Percentiles rank a stretch among this genome's conserved stretches.
phyloP scores from a whole-genome alignment of 495 filamentous ascomycete genomes.

The Mycothermus thermophilus region DNA sequence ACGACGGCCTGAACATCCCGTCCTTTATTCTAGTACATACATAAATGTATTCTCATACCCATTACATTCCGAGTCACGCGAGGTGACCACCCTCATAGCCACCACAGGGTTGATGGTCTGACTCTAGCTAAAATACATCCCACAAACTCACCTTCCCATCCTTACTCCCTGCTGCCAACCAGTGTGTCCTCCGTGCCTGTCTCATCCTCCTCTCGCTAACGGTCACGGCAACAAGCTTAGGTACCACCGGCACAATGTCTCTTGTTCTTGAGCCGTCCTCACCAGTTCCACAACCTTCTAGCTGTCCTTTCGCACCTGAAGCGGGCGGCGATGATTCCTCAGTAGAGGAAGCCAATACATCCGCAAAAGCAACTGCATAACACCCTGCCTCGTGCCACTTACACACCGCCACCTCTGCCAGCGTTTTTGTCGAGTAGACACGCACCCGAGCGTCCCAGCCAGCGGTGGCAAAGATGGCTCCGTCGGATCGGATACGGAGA shows the following conservation, averaged over 20 bases:
- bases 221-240: conserved; percentile 23
- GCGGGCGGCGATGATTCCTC: no score
- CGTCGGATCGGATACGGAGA: conserved; percentile 63
- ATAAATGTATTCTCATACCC: no score
- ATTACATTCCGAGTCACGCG: no score
- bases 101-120: no score
- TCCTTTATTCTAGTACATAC: no score
- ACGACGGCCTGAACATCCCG: no score
- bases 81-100: no score
- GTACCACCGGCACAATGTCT: conserved; percentile 3
- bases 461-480: conserved; percentile 73
- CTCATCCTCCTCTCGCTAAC: conserved; percentile 51
- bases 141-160: conserved; percentile 94
- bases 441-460: conserved; percentile 79
- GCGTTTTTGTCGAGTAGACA: conserved; percentile 65
- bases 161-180: conserved; percentile 83
- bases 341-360: no score
- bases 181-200: conserved; percentile 60
- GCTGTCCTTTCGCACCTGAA: no score
- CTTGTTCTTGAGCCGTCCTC: no score
- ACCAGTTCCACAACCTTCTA: neutral
- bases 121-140: conserved; percentile 83
- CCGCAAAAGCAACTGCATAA: conserved; percentile 72
- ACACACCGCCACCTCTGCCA: conserved; percentile 83
- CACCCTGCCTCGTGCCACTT: conserved; percentile 92